Base-by-base conservation (phyloP, 2,329 filamentous ascomycete genomes). In the Cladosporium sp. region DNA sequence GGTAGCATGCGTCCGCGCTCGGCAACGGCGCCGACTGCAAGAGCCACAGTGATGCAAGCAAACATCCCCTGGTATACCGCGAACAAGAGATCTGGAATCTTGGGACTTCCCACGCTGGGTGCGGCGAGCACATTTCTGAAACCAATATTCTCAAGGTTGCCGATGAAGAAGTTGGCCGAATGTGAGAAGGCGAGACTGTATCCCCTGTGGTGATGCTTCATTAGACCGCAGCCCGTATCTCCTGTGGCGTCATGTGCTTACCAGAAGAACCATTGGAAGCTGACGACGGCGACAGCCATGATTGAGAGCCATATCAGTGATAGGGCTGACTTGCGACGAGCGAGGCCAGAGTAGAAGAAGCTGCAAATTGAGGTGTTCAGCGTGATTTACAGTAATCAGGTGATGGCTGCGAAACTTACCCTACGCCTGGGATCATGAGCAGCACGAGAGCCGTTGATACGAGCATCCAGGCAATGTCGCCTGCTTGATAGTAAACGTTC, bases 191-290 rank as follows among this genome's bases (percentile, higher is more conserved):
- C 84, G 10, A 94, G 76, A 4, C 88, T 91, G 72, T 90, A 96
- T 48, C 91, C 91, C 51, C 51, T 55, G 40, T 47, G 12, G 28
- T 5, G 13, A 22, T 20, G 3, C 28, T 9, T 22, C 5, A 32
- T 55, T 17, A 55, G 51, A 24, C 42, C n/a, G 17, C 17, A 5
- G 15, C 39, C 3, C 15, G 3, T 12, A 13, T 4, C 4, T 13
- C 4, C 13, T 3, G 6, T 5, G 3, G 7, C 2, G 7, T 34
- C 4, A 9, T 47, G 44, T 13, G 12, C 51, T 19, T 45, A 54
- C 91, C 91, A 96, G 79, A 96, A 93, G 79, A 95, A 96, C 91
- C 91, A 96, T 71, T 96, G 90, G 75, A 96, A 95, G 50, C 85
- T 87, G 60, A 91, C 84, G 63, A 95, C 84, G 10, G 84, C 89